Conservation (phyloP, 805 yeast genomes). For the Nakazawaea sp. region DNA sequence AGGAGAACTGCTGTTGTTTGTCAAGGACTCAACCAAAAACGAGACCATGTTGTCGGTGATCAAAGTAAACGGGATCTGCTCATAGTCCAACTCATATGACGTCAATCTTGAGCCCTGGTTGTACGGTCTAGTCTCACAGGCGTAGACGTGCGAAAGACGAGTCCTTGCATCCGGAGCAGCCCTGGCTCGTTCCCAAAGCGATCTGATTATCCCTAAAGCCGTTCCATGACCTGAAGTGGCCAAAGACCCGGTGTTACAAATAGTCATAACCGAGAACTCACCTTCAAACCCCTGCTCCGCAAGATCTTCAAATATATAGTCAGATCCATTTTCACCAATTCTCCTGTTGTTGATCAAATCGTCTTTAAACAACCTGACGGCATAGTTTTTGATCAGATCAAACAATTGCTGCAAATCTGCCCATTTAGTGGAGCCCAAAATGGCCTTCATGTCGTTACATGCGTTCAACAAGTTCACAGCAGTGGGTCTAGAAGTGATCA, state of each 20-base stretch:
- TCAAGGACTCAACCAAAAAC: slow-evolving; percentile 50
- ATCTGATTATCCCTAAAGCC: slow-evolving; percentile 86
- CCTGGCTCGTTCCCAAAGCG: slow-evolving; percentile 44
- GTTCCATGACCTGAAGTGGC: slow-evolving; percentile 99
- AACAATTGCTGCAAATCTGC: slow-evolving; percentile 17
- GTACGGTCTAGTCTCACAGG: slow-evolving; percentile 93
- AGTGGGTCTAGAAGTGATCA: slow-evolving; percentile 83
- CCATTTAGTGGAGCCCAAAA: slow-evolving; percentile 16
- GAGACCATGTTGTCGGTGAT: slow-evolving; percentile 92
- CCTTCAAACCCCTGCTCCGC: slow-evolving; percentile 43
- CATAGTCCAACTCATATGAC: slow-evolving; percentile 83
- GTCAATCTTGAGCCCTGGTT: slow-evolving; percentile 94
- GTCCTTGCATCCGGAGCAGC: slow-evolving; percentile 13
- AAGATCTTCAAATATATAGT: slow-evolving; percentile 48
- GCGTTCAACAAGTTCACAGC: slow-evolving; percentile 91
- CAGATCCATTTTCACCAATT: slow-evolving; percentile 77
- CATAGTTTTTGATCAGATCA: slow-evolving; percentile 31
- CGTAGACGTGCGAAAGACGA: slow-evolving; percentile 65
- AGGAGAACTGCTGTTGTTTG: slow-evolving; percentile 11
- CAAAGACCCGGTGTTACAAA: slow-evolving; percentile 93
- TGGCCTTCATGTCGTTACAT: slow-evolving; percentile 38
- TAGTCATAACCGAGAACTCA: slow-evolving; percentile 77
- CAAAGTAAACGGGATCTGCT: slow-evolving; percentile 79
- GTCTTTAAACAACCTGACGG: slow-evolving; percentile 55
- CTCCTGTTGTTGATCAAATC: slow-evolving; percentile 73